Evolutionary conservation across 768 basidiomycete species (phyloP).

Genomic region (Harrya chromipes): DNA sequence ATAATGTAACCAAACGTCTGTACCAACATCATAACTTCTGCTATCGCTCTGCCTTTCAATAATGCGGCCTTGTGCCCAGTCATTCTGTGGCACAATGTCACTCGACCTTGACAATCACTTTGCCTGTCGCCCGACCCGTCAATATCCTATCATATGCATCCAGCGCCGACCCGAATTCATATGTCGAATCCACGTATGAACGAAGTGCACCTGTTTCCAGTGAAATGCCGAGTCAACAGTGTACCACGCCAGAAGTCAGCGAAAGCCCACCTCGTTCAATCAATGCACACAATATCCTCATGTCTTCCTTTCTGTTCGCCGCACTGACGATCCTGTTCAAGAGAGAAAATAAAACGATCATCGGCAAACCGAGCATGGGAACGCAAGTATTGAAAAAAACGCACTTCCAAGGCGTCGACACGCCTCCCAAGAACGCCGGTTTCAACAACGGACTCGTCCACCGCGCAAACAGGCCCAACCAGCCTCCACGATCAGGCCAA

Average conservation of each 20-base stretch:
- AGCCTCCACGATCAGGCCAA: slow-evolving; percentile 29
- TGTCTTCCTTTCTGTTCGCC: slow-evolving; percentile 32
- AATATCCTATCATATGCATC: slow-evolving; percentile 62
- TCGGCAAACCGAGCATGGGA: neutral
- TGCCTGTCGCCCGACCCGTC: slow-evolving; percentile 57
- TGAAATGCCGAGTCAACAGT: neutral
- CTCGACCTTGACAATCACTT: slow-evolving; percentile 58
- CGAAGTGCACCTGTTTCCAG: slow-evolving; percentile 43
- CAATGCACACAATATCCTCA: slow-evolving; percentile 36
- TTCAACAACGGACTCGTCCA: slow-evolving; percentile 7
- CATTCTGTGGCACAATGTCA: neutral
- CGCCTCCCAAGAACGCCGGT: slow-evolving; percentile 55
- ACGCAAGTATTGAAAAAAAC: slow-evolving; percentile 9
- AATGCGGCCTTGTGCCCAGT: too few relatives aligned
- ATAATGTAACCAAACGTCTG: neutral
- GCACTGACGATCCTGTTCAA: slow-evolving; percentile 26
- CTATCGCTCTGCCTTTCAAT: neutral
- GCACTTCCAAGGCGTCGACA: slow-evolving; percentile 45
- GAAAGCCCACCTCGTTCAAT: slow-evolving; percentile 40
- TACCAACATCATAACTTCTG: neutral
- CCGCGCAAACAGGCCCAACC: slow-evolving; percentile 7
- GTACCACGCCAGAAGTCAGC: neutral
- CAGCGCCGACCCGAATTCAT: slow-evolving; percentile 51
- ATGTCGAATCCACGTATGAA: slow-evolving; percentile 57
- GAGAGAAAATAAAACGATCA: neutral